phyloP scores from a whole-genome alignment of 1,139 yeast species.

The Hemisphaericaspora xylofermentans region DNA sequence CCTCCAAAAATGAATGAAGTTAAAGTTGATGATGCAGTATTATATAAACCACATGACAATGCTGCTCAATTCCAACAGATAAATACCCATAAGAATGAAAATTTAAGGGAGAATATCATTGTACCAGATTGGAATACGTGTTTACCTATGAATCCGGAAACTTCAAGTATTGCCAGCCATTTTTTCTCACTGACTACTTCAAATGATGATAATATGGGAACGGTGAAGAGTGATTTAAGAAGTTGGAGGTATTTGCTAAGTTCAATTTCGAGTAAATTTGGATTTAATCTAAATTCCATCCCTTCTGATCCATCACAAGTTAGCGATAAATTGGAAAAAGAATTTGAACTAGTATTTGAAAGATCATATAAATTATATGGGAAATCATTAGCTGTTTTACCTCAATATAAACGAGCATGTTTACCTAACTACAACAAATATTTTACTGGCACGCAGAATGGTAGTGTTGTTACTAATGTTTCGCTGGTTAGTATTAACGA shows the following conservation, averaged over 20 bases:
- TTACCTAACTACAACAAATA: slow-evolving; percentile 41
- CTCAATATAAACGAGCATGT: slow-evolving; percentile 41
- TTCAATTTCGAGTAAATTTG: slow-evolving; percentile 38
- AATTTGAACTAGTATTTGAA: slow-evolving; percentile 37
- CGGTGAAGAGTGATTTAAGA: slow-evolving; percentile 4
- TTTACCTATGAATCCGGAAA: slow-evolving; percentile 31
- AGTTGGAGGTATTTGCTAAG: slow-evolving; percentile 40
- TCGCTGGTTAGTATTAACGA: slow-evolving; percentile 12
- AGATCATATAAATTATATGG: slow-evolving; percentile 44
- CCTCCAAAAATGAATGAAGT: slow-evolving; percentile 35
- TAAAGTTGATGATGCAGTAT: slow-evolving; percentile 43
- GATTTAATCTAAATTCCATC: slow-evolving; percentile 35
- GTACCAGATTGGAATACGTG: slow-evolving; percentile 48
- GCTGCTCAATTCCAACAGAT: slow-evolving; percentile 43
- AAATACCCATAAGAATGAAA: slow-evolving; percentile 48
- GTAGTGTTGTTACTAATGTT: not conserved
- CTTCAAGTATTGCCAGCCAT: slow-evolving; percentile 16
- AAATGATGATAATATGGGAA: slow-evolving; percentile 18
- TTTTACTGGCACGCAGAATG: slow-evolving; percentile 15
- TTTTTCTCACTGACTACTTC: not conserved
- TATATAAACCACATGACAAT: slow-evolving; percentile 46
- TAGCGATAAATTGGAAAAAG: slow-evolving; percentile 33
- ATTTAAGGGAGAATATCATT: slow-evolving; percentile 39
- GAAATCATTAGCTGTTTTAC: slow-evolving; percentile 37
- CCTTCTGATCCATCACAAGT: slow-evolving; percentile 12